Conservation (phyloP, 495 filamentous ascomycete genomes). For the Aspergillus taichungensis region DNA sequence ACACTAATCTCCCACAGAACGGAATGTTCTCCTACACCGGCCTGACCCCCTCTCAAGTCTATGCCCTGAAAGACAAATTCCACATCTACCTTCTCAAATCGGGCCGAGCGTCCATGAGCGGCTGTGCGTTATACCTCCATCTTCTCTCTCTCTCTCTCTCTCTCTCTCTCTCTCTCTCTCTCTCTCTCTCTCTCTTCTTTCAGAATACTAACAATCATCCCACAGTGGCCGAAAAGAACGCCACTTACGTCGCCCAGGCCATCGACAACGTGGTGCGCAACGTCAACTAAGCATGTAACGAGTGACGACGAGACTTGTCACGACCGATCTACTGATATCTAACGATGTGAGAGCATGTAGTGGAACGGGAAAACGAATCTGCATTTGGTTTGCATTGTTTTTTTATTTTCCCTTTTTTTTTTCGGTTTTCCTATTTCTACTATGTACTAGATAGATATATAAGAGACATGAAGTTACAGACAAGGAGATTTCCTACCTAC, state of each 20-base stretch:
- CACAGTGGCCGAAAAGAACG: constrained; percentile 46
- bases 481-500: no score
- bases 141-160: neutral
- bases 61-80: constrained; percentile 38
- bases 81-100: constrained; percentile 43
- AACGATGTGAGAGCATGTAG: neutral
- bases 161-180: no score
- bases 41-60: constrained; percentile 35
- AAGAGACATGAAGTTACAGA: no score
- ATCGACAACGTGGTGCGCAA: constrained; percentile 40
- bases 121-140: constrained; percentile 24
- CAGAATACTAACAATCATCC: constrained; percentile 1
- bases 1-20: constrained; percentile 22
- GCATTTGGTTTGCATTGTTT: neutral
- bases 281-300: constrained; percentile 19
- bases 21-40: constrained; percentile 49
- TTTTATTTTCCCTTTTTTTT: no score
- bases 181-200: no score
- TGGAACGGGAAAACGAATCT: neutral
- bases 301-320: neutral
- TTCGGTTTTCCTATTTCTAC: no score
- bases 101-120: constrained; percentile 40
- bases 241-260: constrained; percentile 39
- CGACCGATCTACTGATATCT: neutral
- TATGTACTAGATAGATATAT: no score